phyloP scores from a whole-genome alignment of 106 monocot genomes.

The Gastrodia elata region DNA sequence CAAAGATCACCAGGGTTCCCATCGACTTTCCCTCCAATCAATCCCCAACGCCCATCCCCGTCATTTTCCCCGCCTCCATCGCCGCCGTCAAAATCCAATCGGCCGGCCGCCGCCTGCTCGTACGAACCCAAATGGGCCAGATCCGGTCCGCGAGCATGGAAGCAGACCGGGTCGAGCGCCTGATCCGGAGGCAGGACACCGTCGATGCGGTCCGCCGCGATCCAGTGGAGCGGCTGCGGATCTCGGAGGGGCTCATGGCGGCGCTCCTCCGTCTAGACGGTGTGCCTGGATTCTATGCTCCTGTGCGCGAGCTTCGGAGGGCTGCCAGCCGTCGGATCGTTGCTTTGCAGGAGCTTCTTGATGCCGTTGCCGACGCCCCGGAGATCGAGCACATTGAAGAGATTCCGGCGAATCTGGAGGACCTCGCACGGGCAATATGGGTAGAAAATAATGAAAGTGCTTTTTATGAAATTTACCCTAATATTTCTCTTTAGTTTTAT shows the following conservation, averaged over 20 bases:
- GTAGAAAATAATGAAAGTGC: slow-evolving; percentile 5
- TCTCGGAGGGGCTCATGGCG: slow-evolving; percentile 57
- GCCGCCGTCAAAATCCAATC: slow-evolving; percentile 56
- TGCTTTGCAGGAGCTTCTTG: slow-evolving; percentile 53
- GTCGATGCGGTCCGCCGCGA: slow-evolving; percentile 44
- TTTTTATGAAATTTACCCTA: too few species aligned
- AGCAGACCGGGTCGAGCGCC: slow-evolving; percentile 24
- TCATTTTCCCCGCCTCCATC: slow-evolving; percentile 18
- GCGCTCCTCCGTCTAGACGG: slow-evolving; percentile 45
- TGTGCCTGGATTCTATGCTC: slow-evolving; percentile 44
- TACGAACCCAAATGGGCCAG: slow-evolving; percentile 20
- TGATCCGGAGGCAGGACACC: slow-evolving; percentile 56
- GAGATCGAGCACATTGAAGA: slow-evolving; percentile 6
- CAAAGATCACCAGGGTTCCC: slow-evolving; percentile 19
- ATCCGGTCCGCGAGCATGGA: slow-evolving; percentile 27
- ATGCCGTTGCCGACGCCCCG: slow-evolving; percentile 30
- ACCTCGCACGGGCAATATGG: slow-evolving; percentile 26
- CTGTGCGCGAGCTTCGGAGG: slow-evolving; percentile 53
- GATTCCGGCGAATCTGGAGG: slow-evolving; percentile 37
- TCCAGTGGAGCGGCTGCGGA: slow-evolving; percentile 34
- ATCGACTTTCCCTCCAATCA: slow-evolving; percentile 18
- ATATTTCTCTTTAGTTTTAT: too few species aligned
- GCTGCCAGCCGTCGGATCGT: slow-evolving; percentile 48
- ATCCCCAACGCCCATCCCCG: slow-evolving; percentile 16
- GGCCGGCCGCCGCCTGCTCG: slow-evolving; percentile 39